These are phyloP conservation scores for Tetraselmis chui DNA, from an alignment of 139 green algal species.

Conservation along the genomic window DNA sequence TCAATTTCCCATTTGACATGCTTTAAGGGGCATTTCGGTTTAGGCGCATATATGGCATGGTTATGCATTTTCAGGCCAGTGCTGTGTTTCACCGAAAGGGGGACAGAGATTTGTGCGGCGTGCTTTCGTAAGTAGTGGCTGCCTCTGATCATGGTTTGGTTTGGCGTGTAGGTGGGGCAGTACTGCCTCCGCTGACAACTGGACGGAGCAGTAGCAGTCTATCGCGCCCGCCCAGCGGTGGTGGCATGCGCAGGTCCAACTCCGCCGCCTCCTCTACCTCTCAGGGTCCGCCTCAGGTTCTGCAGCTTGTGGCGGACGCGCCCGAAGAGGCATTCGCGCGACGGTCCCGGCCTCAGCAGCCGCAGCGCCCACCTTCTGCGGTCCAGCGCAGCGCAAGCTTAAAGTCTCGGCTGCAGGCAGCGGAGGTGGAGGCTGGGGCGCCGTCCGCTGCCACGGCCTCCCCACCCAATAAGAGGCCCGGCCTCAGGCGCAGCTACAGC, in stretches of 20 bases:
- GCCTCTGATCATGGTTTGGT: too few species aligned
- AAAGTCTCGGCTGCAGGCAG: background rate
- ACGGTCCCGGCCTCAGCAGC: background rate
- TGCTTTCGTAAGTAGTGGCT: too few species aligned
- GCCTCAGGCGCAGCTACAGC: background rate
- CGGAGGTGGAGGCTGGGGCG: too few species aligned
- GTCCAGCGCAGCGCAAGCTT: background rate
- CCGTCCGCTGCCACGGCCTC: too few species aligned
- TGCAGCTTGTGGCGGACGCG: background rate
- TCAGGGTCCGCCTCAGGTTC: background rate
- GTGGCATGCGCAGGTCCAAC: too few species aligned
- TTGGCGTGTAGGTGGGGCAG: background rate
- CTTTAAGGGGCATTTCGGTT: too few species aligned
- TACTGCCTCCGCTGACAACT: background rate
- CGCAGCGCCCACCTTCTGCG: background rate
- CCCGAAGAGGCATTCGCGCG: background rate
- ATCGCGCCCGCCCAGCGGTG: background rate
- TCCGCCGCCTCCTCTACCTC: too few species aligned
- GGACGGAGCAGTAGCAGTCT: background rate
- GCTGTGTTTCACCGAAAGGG: too few species aligned
- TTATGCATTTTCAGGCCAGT: too few species aligned
- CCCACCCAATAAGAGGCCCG: background rate
- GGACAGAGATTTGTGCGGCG: too few species aligned
- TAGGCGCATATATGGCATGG: too few species aligned
- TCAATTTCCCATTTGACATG: too few species aligned